Conservation (phyloP, 805 yeast genomes). For the Metschnikowia cerradonensis region DNA sequence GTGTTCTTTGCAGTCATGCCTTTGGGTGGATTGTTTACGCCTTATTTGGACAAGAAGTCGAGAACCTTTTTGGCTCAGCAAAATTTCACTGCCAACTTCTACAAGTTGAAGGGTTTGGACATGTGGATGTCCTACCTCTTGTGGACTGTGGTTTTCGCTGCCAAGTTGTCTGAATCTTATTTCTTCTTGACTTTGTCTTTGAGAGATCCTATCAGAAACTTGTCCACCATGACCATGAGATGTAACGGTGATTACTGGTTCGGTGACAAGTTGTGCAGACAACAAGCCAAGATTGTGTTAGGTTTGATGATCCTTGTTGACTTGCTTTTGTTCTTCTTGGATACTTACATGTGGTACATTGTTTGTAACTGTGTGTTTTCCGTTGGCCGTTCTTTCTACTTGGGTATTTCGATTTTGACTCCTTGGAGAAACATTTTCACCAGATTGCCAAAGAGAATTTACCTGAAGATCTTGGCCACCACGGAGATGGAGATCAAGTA, state of each 20-base stretch:
- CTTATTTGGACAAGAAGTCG: conserved; percentile 80
- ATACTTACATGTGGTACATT: conserved; percentile 99
- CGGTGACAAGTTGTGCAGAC: conserved; percentile 67
- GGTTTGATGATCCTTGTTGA: conserved; percentile 93
- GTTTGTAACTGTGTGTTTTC: conserved; percentile 92
- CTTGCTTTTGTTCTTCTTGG: conserved; percentile 92
- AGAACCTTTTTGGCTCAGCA: conserved; percentile 91
- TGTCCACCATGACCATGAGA: conserved; percentile 83
- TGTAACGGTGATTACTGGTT: conserved; percentile 96
- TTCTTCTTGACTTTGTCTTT: conserved; percentile 71
- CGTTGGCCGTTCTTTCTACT: conserved; percentile 94
- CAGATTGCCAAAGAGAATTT: conserved; percentile 97
- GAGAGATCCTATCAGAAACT: conserved; percentile 87
- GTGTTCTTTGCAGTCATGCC: conserved; percentile 93
- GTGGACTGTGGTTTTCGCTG: conserved; percentile 86
- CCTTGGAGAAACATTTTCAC: conserved; percentile 99
- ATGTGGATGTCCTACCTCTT: conserved; percentile 94
- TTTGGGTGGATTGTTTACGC: conserved; percentile 90
- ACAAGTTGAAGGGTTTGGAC: conserved; percentile 77
- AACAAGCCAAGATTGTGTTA: conserved; percentile 83
- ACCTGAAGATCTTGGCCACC: conserved; percentile 95
- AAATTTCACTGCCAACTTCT: conserved; percentile 90
- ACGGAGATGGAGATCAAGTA: conserved; percentile 99
- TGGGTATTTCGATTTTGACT: conserved; percentile 97
- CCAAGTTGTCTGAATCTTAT: conserved; percentile 79